Base-by-base conservation (phyloP, 495 filamentous ascomycete species). In the Aspergillus carlsbadensis region DNA sequence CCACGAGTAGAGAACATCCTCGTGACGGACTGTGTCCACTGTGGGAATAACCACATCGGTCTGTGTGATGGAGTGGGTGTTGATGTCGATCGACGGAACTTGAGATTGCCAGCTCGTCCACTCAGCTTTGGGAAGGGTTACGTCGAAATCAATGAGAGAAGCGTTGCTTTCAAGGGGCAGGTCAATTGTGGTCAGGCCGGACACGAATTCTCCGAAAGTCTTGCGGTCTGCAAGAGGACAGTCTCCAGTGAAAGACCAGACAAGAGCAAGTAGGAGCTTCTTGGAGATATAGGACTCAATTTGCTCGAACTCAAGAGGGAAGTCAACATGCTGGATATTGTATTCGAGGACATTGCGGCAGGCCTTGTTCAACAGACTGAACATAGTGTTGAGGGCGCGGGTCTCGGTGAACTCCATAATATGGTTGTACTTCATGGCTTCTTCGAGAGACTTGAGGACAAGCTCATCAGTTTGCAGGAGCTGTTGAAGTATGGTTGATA, bases 1-100 rank as follows among this genome's bases (percentile, higher is more conserved):
- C 95, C 94, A 99, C 15, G 95, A 97, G 74, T 99, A 97, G 20
- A 99, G 78, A 24, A 99, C 86, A 75, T 97, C 95, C 72, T 99
- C 94, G 63, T 99, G 94, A 31, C 94, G 90, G 36, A 98, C 85
- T 40, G 95, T 99, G 70, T 99, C 94, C 46, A 98, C 73, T 3
- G 94, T 99, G 6, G 94, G 94, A 61, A 99, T 98, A 50, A 99
- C 93, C 26, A 97, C 87, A 72, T 99, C 94, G 2, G 94, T 98
- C 70, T 98, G 91, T 2, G 89, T 96, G 63, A 98, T 85, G 6
- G 92, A 96, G 68, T 99, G 94, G 2, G 94, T 99, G 64, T 97
- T 96, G 70, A 98, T 88, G 67, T 99, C 95, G 58, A 98, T 87
- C 17, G 83, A 85, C 10, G 94, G 95, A 20, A 99, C 94, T 64